phyloP scores from a whole-genome alignment of 1,139 yeast species.

The Pichia sp. region DNA sequence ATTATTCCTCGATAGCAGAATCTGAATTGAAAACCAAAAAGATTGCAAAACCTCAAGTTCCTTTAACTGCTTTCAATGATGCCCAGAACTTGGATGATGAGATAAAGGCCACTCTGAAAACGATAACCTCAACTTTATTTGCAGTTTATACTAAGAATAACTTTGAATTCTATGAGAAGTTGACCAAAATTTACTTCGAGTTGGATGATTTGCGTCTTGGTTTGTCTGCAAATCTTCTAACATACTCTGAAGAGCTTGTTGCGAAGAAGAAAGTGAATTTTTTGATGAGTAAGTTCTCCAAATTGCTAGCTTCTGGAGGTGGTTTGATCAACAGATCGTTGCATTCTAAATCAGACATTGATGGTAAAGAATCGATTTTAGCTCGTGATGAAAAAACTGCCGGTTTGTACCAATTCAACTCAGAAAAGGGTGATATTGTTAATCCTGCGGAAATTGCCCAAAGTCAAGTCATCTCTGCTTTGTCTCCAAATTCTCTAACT shows the following conservation, averaged over 20 bases:
- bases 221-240: constrained; percentile 47
- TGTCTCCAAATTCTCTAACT: constrained; percentile 64
- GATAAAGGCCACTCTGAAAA: constrained; percentile 46
- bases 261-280: constrained; percentile 56
- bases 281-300: constrained; percentile 58
- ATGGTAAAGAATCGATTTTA: constrained; percentile 68
- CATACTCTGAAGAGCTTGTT: constrained; percentile 45
- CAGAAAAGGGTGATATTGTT: constrained; percentile 14
- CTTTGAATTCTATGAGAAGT: constrained; percentile 48
- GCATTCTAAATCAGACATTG: constrained; percentile 38
- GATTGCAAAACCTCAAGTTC: constrained; percentile 41
- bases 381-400: constrained; percentile 60
- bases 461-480: constrained; percentile 62
- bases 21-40: constrained; percentile 5
- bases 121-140: constrained; percentile 55
- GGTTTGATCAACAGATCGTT: constrained; percentile 29
- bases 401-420: constrained; percentile 41
- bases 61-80: constrained; percentile 34
- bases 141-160: constrained; percentile 67
- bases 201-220: constrained; percentile 59
- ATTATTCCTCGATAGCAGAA: constrained; percentile 1
- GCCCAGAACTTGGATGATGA: constrained; percentile 45
- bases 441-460: constrained; percentile 55
- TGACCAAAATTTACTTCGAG: constrained; percentile 45
- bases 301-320: constrained; percentile 43